Percentiles rank a stretch among this genome's conserved stretches.
These are phyloP conservation scores for Canavalia gladiata DNA, from an alignment of 306 rosid genomes.

Conservation along the genomic window DNA sequence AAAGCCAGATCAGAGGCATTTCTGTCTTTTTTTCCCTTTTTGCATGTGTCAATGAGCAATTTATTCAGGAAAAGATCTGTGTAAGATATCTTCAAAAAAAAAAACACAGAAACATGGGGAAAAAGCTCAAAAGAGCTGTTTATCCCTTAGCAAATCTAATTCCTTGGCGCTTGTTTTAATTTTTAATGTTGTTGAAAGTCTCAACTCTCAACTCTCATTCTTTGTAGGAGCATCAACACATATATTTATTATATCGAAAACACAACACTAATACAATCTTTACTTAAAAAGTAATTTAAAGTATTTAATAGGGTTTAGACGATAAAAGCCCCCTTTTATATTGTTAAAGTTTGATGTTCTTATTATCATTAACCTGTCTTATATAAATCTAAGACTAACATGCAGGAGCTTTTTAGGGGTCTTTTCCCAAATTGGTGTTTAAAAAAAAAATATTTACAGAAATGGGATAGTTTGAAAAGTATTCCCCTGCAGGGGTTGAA, in stretches of 20 bases:
- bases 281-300: neutral
- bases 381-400: neutral
- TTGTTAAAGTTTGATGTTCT: neutral
- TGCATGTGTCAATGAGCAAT: neutral
- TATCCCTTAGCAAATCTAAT: too few relatives aligned
- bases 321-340: neutral
- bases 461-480: too few relatives aligned
- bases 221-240: neutral
- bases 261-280: neutral
- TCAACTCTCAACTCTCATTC: conserved; percentile 6
- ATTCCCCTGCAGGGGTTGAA: too few relatives aligned
- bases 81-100: neutral
- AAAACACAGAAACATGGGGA: neutral
- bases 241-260: neutral
- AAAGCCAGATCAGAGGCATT: conserved; percentile 4
- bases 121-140: neutral
- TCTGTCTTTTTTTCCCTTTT: neutral
- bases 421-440: too few relatives aligned
- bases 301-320: neutral
- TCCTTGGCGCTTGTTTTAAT: neutral
- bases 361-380: neutral
- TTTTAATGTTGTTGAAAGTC: neutral
- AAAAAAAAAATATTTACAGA: too few relatives aligned
- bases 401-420: neutral
- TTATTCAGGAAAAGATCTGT: neutral